Percentiles rank a stretch among this genome's conserved stretches.
Evolutionary conservation across 805 yeast species (phyloP).

Genomic region (Hanseniaspora nectarophila): DNA sequence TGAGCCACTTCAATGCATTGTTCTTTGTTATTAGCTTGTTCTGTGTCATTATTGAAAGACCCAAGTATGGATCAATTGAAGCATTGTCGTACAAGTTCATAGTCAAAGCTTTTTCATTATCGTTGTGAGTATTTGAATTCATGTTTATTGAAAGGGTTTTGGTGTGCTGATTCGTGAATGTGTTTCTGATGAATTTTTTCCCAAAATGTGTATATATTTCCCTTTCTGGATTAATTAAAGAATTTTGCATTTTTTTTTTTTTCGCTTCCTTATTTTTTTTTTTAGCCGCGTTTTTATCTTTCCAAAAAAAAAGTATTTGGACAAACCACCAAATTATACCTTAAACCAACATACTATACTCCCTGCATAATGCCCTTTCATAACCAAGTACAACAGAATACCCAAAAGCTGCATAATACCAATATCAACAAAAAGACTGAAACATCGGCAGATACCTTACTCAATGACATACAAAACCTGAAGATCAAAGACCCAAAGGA

Average conservation of each 20-base stretch:
- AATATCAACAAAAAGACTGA: not conserved
- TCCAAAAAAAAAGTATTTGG: too few species aligned
- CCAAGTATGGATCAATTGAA: not conserved
- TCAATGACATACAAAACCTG: not conserved
- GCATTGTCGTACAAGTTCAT: not conserved
- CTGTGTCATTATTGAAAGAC: not conserved
- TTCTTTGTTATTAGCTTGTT: not conserved
- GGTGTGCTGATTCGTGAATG: too few species aligned
- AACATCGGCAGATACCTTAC: not conserved
- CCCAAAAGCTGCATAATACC: not conserved
- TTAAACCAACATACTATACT: not conserved
- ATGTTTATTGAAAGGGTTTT: too few species aligned
- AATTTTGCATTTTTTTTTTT: too few species aligned
- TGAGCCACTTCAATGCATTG: not conserved
- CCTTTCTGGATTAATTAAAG: not conserved
- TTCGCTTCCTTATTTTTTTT: too few species aligned
- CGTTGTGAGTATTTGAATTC: not conserved
- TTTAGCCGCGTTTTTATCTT: not conserved
- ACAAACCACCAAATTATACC: too few species aligned
- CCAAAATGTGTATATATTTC: not conserved
- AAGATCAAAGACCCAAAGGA: conserved; percentile 7
- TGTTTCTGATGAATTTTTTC: too few species aligned
- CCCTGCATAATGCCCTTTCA: not conserved
- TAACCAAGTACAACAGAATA: conserved; percentile 1
- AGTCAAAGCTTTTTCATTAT: not conserved